These are phyloP conservation scores for Eucalyptus erythrocorys DNA, from an alignment of 345 rosid species.

Conservation along the genomic window DNA sequence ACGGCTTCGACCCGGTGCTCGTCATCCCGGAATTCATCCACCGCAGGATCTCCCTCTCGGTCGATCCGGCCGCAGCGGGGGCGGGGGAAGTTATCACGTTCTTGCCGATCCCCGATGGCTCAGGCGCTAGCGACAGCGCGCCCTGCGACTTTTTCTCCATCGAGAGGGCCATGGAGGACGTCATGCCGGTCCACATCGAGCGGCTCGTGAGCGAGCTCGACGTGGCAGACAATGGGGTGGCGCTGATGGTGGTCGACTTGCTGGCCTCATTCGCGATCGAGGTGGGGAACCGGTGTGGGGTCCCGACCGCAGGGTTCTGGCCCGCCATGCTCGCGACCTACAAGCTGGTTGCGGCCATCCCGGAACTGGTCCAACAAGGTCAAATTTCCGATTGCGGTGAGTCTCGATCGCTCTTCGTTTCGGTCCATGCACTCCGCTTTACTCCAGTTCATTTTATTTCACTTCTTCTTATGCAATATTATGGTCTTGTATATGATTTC, in stretches of 20 bases:
- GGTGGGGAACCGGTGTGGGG: conserved; percentile 41
- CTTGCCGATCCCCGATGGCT: conserved; percentile 34
- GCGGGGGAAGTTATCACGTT: background rate
- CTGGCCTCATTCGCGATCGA: conserved; percentile 55
- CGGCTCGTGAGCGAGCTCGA: conserved; percentile 6
- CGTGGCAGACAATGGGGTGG: conserved; percentile 9
- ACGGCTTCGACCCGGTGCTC: conserved; percentile 38
- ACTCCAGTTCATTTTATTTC: background rate
- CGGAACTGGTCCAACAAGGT: conserved; percentile 35
- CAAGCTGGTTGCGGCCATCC: conserved; percentile 45
- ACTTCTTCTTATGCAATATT: background rate
- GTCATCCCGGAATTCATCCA: conserved; percentile 50
- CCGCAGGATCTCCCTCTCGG: conserved; percentile 6
- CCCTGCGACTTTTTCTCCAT: conserved; percentile 50
- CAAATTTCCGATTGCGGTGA: conserved; percentile 46
- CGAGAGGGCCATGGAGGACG: conserved; percentile 48
- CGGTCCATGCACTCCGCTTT: background rate
- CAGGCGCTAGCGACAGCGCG: background rate
- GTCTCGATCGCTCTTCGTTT: background rate
- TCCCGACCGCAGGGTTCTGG: conserved; percentile 67
- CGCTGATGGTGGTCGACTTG: conserved; percentile 57
- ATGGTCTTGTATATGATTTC: background rate
- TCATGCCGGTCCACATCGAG: conserved; percentile 53
- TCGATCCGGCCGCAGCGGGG: background rate
- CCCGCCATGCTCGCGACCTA: conserved; percentile 60